Base-by-base conservation (phyloP, 768 basidiomycete genomes). In the Mycena filopes region DNA sequence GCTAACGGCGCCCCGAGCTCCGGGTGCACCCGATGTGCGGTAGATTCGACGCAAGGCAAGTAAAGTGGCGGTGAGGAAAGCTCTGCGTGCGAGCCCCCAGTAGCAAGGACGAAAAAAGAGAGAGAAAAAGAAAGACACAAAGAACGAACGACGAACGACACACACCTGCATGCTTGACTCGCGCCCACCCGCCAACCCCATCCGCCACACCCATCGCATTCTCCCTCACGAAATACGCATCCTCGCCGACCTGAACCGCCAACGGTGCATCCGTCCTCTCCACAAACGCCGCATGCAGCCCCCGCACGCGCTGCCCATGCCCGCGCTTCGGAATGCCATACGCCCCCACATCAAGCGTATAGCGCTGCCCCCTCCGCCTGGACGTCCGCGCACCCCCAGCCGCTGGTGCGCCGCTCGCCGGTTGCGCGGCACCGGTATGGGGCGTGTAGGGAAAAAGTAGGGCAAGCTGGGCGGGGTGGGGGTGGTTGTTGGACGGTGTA, bases 161-260 rank as follows among this genome's bases (percentile, higher is more conserved):
- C 78, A 21, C 70, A 82, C 81, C 75, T 60, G 72, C 68, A 36
- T 75, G 76, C 62, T 71, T 82, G 40, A 76, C 72, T 61, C 81
- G 77, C 10, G 89, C 84, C 96, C 95, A 98, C 0, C 96, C 96
- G 0, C 96, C 96, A 0, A 98, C 96, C 31, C 96, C 96, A 74
- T 98, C 96, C 4, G 96, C 94, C 11, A 99, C 91, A 20, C 96
- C 96, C 83, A 99, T 90, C 8, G 94, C 93, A 73, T 95, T 92
- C 61, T 89, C 86, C 7, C 87, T 81, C 8, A 94, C 78, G 66
- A 94, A 94, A 73, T 95, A 97, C 6, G 95, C 93, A 72, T 98
- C 96, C 75, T 98, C 96, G 42, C 96, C 96, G 13, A 98, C 89
- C 73, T 94, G 91, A 0, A 91, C 89, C 0, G 92, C 84, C 15